phyloP scores from a whole-genome alignment of 306 rosid genomes.

The Herpetospermum pedunculosum region DNA sequence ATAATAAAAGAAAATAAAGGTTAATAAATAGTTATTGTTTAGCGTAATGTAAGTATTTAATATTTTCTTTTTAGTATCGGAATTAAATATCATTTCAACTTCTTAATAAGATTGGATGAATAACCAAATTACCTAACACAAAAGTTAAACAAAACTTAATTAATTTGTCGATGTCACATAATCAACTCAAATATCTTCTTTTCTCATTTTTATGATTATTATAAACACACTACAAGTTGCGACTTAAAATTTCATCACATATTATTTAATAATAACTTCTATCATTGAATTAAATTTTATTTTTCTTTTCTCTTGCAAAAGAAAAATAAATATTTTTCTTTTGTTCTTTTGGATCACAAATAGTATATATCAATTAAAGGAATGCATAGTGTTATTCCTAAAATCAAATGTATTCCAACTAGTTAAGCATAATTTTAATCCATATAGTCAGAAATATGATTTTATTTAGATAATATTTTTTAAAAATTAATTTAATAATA shows the following conservation, averaged over 20 bases:
- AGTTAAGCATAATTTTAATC: background rate
- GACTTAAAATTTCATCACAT: no score
- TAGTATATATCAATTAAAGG: no score
- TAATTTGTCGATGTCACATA: background rate
- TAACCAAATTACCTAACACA: background rate
- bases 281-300: background rate
- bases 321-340: no score
- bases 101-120: no score
- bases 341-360: no score
- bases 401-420: background rate
- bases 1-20: no score
- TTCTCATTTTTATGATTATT: background rate
- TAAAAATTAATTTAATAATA: background rate
- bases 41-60: background rate
- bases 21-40: no score
- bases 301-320: no score
- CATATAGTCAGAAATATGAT: background rate
- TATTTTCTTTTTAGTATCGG: no score
- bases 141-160: background rate
- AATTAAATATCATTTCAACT: no score
- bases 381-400: background rate
- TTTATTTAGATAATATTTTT: background rate
- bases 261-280: background rate
- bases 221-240: background rate
- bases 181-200: background rate